These are phyloP conservation scores for Lyophyllum decastes DNA, from an alignment of 768 basidiomycete species.

Conservation along the genomic window DNA sequence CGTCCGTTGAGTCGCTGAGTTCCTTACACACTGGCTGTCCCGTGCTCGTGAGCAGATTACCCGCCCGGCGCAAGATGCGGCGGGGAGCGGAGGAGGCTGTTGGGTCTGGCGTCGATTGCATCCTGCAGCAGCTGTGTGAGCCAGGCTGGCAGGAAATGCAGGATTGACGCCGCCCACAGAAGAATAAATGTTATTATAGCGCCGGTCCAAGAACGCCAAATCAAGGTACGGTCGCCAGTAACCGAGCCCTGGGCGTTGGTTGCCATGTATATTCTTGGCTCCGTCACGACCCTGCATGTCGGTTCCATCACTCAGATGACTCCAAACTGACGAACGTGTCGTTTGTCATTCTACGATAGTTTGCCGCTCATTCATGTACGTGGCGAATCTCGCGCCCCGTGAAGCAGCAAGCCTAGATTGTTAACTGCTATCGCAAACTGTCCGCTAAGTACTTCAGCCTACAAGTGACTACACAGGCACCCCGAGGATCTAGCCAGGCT, in stretches of 20 bases:
- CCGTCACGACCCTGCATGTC: not conserved
- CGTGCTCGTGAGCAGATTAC: conserved; percentile 32
- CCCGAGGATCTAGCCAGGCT: too few species aligned
- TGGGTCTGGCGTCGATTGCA: not conserved
- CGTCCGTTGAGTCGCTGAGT: conserved; percentile 14
- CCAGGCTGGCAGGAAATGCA: not conserved
- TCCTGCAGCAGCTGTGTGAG: not conserved
- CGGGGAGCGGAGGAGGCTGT: not conserved
- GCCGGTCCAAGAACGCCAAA: not conserved
- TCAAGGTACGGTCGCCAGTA: not conserved
- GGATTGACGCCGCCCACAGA: not conserved
- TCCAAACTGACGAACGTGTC: not conserved
- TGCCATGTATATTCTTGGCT: not conserved
- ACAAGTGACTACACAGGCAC: too few species aligned
- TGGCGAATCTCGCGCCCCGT: not conserved
- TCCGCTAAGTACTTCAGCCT: too few species aligned
- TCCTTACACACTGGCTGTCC: conserved; percentile 26
- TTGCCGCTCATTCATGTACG: not conserved
- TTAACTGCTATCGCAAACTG: not conserved
- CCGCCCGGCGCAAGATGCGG: conserved; percentile 32
- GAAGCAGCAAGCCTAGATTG: not conserved
- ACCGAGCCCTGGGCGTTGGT: not conserved
- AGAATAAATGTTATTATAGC: not conserved
- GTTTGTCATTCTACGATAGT: not conserved
- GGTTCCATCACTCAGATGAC: not conserved